Evolutionary conservation across 805 yeast species (phyloP).

Genomic region (Metschnikowia matae): DNA sequence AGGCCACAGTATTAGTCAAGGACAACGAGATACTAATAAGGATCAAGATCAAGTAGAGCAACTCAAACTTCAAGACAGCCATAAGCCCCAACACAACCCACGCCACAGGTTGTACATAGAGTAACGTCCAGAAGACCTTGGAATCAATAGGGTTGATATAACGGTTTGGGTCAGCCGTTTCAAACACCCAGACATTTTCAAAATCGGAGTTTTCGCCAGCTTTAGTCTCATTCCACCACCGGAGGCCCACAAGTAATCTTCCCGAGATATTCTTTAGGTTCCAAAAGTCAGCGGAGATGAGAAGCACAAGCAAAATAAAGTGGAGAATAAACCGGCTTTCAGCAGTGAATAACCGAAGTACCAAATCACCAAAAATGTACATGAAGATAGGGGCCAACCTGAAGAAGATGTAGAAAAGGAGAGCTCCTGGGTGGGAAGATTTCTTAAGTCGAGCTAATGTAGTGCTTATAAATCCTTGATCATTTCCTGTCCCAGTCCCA

Average conservation of each 20-base stretch:
- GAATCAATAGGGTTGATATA: conserved; percentile 89
- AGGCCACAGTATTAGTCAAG: conserved; percentile 81
- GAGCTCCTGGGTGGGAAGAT: conserved; percentile 82
- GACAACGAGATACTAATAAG: conserved; percentile 68
- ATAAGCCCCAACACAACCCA: conserved; percentile 76
- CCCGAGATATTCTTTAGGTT: conserved; percentile 89
- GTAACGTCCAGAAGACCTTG: conserved; percentile 77
- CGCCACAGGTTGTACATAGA: conserved; percentile 68
- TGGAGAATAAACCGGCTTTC: conserved; percentile 55
- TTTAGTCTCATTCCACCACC: conserved; percentile 91
- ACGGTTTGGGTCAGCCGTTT: conserved; percentile 69
- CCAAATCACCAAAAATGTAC: conserved; percentile 67
- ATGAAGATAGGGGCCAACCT: conserved; percentile 60
- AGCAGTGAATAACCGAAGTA: conserved; percentile 43
- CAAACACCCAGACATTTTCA: conserved; percentile 81
- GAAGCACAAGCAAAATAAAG: conserved; percentile 71
- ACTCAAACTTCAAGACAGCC: conserved; percentile 74
- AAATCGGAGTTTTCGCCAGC: conserved; percentile 36
- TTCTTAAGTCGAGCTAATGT: conserved; percentile 39
- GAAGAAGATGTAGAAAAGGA: conserved; percentile 58
- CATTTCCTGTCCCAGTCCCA: too few species aligned
- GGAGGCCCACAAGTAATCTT: conserved; percentile 79
- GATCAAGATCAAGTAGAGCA: conserved; percentile 61
- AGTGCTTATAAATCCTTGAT: background rate
- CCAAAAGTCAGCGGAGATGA: conserved; percentile 91